Evolutionary conservation across 2,329 filamentous ascomycete genomes (phyloP).

Genomic region (Diaporthe helianthi): DNA sequence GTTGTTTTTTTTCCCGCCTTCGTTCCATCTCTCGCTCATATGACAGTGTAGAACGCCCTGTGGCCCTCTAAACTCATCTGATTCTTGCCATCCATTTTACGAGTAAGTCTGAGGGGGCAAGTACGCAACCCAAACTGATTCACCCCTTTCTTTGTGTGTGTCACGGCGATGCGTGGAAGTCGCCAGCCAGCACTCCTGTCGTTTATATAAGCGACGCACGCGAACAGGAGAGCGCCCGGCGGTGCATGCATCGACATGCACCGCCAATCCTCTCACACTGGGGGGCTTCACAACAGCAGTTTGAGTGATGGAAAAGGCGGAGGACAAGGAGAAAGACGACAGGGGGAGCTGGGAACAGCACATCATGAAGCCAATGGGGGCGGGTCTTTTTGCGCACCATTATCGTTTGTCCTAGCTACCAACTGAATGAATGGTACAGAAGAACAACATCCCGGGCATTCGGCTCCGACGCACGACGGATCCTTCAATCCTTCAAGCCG

Average conservation of each 20-base stretch:
- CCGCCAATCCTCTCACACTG: not conserved
- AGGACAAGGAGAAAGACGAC: not conserved
- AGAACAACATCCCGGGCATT: not conserved
- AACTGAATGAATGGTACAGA: slow-evolving; percentile 7
- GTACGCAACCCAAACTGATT: not conserved
- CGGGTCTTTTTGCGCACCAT: slow-evolving; percentile 8
- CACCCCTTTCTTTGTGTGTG: no score
- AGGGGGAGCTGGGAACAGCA: not conserved
- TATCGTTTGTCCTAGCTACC: not conserved
- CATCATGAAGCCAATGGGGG: slow-evolving; percentile 15
- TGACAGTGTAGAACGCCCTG: no score
- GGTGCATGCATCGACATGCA: not conserved
- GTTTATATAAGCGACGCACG: not conserved
- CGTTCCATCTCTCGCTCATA: not conserved
- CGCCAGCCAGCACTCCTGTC: slow-evolving; percentile 14
- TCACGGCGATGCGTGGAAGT: not conserved
- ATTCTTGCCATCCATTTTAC: not conserved
- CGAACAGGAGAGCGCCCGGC: not conserved
- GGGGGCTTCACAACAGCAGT: not conserved
- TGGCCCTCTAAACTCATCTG: no score
- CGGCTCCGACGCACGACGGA: slow-evolving; percentile 8
- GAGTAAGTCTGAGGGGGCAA: not conserved
- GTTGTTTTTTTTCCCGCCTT: not conserved
- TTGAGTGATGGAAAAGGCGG: not conserved
- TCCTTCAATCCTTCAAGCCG: slow-evolving; percentile 14